Base-by-base conservation (phyloP, 2,329 filamentous ascomycete genomes). In the Cryphonectria naterciae region DNA sequence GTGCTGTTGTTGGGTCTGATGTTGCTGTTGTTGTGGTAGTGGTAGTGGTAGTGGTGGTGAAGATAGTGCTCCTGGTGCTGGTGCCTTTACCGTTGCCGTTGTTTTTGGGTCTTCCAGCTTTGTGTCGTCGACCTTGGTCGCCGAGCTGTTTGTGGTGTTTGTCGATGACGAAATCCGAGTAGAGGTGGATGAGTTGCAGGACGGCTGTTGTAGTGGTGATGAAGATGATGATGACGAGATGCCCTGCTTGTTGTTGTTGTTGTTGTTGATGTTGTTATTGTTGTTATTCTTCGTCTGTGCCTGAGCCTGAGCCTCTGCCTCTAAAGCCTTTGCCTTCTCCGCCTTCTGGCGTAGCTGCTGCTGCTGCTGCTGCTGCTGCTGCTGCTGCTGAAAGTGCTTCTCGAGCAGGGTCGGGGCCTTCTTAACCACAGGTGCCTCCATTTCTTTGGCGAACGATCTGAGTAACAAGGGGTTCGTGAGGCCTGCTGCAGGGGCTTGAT, bases 381-480 rank as follows among this genome's bases (percentile, higher is more conserved):
- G 66, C 19, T 73, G 72, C 65, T 73, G 64, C 10, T 56, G 69
- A 37, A 64, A 67, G 25, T 72, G 70, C 52, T 70, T 73, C 65
- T 73, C 72, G 35, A 73, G 62, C 49, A 68, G 67, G 32, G 39
- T 68, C 19, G 67, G 70, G n/a, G 68, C 72, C 70, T 73, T 69
- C 58, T 70, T 73, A 15, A 60, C 60, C 37, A 43, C 39, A 62
- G 46, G 64, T 46, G 71, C 70, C 65, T 74, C 73, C 43, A 76
- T 70, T 28, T 76, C 75, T 61, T 71, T 71, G 52, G 75, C 70
- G 71, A 77, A 76, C 10, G 74, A 66, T 52, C 73, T 75, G 52
- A 78, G 46, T 11, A 74, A 73, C 28, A 70, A 61, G 28, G 71
- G 69, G 54, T 67, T 71, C 19, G 71, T 37, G 25, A 74, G 65